These are phyloP conservation scores for Multifurca ochricompacta DNA, from an alignment of 768 basidiomycete genomes.

Conservation along the genomic window DNA sequence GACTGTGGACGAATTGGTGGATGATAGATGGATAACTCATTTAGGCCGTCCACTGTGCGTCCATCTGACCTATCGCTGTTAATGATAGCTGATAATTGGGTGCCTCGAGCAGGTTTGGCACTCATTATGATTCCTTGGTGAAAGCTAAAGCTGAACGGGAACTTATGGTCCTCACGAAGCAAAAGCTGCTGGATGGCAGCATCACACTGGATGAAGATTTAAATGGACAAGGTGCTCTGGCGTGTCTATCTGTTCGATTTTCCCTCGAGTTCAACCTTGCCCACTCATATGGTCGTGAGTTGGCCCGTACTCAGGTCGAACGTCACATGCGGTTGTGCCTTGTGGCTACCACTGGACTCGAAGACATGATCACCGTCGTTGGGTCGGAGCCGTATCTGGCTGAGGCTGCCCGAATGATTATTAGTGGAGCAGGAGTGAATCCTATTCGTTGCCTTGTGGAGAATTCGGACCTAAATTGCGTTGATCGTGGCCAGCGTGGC, in stretches of 20 bases:
- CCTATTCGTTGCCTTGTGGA: background rate
- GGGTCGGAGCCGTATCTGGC: background rate
- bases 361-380: background rate
- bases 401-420: background rate
- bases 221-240: background rate
- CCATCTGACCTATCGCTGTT: too few relatives aligned
- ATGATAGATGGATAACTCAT: background rate
- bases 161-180: background rate
- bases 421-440: background rate
- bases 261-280: background rate
- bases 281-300: too few relatives aligned
- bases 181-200: background rate
- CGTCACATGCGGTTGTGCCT: background rate
- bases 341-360: background rate
- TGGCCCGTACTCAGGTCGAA: too few relatives aligned
- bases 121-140: background rate
- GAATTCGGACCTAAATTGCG: background rate
- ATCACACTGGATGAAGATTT: background rate
- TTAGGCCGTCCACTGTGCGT: constrained; percentile 3
- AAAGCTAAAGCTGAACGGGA: too few relatives aligned
- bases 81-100: too few relatives aligned
- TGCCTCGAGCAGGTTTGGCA: background rate
- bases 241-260: background rate
- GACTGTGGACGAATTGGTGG: background rate
- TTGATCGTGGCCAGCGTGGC: background rate